Percentiles rank a stretch among this genome's conserved stretches.
These are phyloP conservation scores for Aspergillus persii DNA, from an alignment of 2,329 filamentous ascomycete species.

Conservation along the genomic window DNA sequence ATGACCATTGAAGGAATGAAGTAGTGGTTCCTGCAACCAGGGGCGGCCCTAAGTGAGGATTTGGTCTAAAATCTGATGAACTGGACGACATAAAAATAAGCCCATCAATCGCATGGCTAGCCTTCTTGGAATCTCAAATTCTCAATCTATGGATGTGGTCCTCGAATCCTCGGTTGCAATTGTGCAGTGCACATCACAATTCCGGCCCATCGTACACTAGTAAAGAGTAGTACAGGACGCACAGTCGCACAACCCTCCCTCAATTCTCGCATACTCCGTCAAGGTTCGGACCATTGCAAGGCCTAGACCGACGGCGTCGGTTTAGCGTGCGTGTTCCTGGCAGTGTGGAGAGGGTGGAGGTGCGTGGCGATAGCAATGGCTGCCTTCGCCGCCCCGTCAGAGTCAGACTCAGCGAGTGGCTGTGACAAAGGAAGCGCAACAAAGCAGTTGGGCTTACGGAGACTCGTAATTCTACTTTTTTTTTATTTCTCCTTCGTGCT, in stretches of 20 bases:
- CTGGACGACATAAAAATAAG: not conserved
- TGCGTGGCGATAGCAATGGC: constrained; percentile 16
- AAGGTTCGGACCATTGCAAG: constrained; percentile 23
- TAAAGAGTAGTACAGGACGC: not conserved
- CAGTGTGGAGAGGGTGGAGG: constrained; percentile 15
- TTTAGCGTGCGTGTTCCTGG: constrained; percentile 21
- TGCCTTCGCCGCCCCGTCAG: not conserved
- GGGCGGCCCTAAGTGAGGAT: not conserved
- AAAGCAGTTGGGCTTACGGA: not conserved
- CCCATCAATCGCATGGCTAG: not conserved
- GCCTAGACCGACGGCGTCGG: constrained; percentile 25
- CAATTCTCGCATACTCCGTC: constrained; percentile 11
- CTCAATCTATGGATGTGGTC: no score
- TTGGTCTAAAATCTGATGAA: not conserved
- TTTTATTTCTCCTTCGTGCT: not conserved
- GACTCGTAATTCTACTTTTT: not conserved
- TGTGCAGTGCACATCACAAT: constrained; percentile 20
- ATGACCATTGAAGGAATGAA: not conserved
- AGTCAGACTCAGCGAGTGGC: not conserved
- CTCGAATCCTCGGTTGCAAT: not conserved
- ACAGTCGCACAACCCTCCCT: not conserved
- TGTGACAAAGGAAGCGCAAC: not conserved
- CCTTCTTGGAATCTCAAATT: no score
- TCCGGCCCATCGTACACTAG: constrained; percentile 14
- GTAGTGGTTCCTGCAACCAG: not conserved